phyloP scores from a whole-genome alignment of 2,329 filamentous ascomycete genomes.

The Diaporthe caulivora region DNA sequence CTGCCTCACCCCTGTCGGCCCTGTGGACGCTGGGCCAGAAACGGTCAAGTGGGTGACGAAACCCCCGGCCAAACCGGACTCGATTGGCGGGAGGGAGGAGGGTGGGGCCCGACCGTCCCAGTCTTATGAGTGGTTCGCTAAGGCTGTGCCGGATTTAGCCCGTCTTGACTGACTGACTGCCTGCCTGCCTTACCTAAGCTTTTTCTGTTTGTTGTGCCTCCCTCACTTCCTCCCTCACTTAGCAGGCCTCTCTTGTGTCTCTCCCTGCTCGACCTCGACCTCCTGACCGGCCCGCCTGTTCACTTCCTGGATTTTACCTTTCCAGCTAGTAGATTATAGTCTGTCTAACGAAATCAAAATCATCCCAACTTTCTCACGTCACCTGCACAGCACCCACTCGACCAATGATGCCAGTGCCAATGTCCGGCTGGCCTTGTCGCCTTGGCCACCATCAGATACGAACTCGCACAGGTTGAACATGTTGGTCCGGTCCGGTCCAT shows the following conservation, averaged over 20 bases:
- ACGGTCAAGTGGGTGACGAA: constrained; percentile 21
- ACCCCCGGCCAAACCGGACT: not conserved
- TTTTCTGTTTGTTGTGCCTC: no score
- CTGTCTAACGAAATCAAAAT: not conserved
- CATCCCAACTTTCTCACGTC: constrained; percentile 24
- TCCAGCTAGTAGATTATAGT: not conserved
- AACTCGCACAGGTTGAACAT: not conserved
- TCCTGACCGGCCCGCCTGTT: not conserved
- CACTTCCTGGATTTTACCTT: constrained; percentile 2
- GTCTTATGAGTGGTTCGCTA: constrained; percentile 19
- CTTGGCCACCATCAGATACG: constrained; percentile 19
- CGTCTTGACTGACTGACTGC: not conserved
- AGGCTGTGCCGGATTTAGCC: constrained; percentile 23
- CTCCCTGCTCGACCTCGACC: not conserved
- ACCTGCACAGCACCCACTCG: not conserved
- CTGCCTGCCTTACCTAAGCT: constrained; percentile 13
- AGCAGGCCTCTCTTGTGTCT: not conserved
- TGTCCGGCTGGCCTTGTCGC: constrained; percentile 11
- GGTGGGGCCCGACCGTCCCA: not conserved
- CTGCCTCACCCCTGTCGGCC: not conserved
- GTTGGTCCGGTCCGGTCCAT: no score
- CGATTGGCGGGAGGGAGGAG: constrained; percentile 19
- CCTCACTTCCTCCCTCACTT: not conserved
- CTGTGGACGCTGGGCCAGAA: not conserved
- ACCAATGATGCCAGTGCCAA: constrained; percentile 20